Evolutionary conservation across 768 basidiomycete species (phyloP).

Genomic region (Lentinus brumalis): DNA sequence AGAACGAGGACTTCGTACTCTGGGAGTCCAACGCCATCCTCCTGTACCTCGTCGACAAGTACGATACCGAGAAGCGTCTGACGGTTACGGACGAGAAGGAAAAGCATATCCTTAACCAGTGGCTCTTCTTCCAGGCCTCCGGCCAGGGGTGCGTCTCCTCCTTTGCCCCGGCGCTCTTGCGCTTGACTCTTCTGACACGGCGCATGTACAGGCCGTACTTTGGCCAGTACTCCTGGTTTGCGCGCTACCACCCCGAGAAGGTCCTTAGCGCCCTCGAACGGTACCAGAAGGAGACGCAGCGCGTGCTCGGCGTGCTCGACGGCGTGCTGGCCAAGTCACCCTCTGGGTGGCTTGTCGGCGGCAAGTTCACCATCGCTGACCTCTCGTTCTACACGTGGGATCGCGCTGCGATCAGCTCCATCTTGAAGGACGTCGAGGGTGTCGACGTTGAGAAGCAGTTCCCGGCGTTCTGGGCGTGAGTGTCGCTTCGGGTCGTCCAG

Average conservation of each 20-base stretch:
- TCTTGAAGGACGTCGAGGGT: constrained; percentile 9
- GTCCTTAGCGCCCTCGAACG: constrained; percentile 31
- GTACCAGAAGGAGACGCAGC: constrained; percentile 31
- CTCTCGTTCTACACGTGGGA: constrained; percentile 29
- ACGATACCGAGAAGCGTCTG: constrained; percentile 44
- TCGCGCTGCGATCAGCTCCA: constrained; percentile 13
- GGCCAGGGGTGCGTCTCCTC: constrained; percentile 27
- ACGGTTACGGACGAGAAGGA: constrained; percentile 18
- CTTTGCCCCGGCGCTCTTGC: no score
- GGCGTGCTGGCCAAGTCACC: constrained; percentile 29
- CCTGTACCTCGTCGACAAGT: constrained; percentile 44
- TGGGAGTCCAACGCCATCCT: constrained; percentile 46
- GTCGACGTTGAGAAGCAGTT: constrained; percentile 23
- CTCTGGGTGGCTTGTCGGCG: constrained; percentile 29
- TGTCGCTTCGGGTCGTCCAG: not conserved
- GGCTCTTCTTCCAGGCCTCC: constrained; percentile 45
- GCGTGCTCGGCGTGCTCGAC: constrained; percentile 32
- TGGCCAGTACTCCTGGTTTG: constrained; percentile 32
- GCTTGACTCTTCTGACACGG: not conserved
- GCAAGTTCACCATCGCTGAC: constrained; percentile 30
- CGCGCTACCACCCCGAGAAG: constrained; percentile 30
- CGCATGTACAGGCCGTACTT: constrained; percentile 25
- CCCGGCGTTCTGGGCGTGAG: constrained; percentile 22
- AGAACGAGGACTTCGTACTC: constrained; percentile 33
- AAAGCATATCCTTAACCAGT: constrained; percentile 33